Conservation (phyloP, 345 rosid species). For the Lenwebbia sp. region DNA sequence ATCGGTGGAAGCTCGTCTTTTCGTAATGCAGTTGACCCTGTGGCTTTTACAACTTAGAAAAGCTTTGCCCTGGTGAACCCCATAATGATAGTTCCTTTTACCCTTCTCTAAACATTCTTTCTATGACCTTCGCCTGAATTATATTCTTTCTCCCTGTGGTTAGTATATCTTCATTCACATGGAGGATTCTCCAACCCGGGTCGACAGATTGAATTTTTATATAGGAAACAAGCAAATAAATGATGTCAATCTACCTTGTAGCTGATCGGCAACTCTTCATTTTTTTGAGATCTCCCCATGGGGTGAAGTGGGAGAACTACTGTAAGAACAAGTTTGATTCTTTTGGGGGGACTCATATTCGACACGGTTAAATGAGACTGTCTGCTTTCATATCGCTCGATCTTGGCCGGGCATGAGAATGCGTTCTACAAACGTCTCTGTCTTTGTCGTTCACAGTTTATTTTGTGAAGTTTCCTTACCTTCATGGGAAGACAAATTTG, state of each 20-base stretch:
- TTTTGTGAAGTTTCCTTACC: background rate
- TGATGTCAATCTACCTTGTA: background rate
- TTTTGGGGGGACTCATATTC: background rate
- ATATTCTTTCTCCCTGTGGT: slow-evolving; percentile 14
- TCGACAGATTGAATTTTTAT: slow-evolving; percentile 1
- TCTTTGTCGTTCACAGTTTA: background rate
- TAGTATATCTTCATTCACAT: background rate
- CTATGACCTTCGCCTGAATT: background rate
- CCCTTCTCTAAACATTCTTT: background rate
- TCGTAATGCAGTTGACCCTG: slow-evolving; percentile 50
- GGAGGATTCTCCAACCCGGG: slow-evolving; percentile 4
- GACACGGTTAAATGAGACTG: background rate
- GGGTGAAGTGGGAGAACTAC: background rate
- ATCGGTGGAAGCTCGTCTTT: slow-evolving; percentile 50
- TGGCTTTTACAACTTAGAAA: slow-evolving; percentile 58
- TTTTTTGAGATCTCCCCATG: background rate
- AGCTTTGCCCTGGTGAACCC: slow-evolving; percentile 28
- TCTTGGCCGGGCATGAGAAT: background rate
- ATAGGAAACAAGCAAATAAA: background rate
- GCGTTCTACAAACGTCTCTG: background rate
- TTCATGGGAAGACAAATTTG: no score
- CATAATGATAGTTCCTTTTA: background rate
- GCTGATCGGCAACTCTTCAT: background rate
- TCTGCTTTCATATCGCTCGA: background rate
- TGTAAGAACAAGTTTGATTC: background rate